Conservation (phyloP, 2,329 filamentous ascomycete genomes). For the Fusarium domesticum region DNA sequence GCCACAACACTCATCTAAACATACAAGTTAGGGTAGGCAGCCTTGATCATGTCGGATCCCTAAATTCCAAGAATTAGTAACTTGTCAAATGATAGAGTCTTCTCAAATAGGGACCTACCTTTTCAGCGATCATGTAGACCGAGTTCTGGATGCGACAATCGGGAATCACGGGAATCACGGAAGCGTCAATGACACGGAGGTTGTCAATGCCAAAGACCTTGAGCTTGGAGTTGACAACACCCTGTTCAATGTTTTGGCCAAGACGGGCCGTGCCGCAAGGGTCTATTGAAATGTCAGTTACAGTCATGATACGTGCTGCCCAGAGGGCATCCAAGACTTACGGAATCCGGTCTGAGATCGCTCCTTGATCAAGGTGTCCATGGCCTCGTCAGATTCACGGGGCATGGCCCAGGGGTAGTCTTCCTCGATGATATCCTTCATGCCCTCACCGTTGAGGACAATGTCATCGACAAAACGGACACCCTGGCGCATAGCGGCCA, state of each 20-base stretch:
- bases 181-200: conserved; percentile 55
- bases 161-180: conserved; percentile 53
- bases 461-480: conserved; percentile 56
- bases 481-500: conserved; percentile 56
- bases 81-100: not conserved
- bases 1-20: too few species aligned
- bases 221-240: conserved; percentile 50
- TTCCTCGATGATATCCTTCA: conserved; percentile 50
- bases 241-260: conserved; percentile 48
- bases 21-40: not conserved
- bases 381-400: conserved; percentile 50
- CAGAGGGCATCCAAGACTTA: conserved; percentile 12
- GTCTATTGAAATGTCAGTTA: conserved; percentile 30
- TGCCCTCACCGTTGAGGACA: conserved; percentile 52
- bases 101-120: conserved; percentile 34
- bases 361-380: conserved; percentile 55
- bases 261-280: conserved; percentile 55
- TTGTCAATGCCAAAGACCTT: conserved; percentile 52
- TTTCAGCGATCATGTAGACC: conserved; percentile 60
- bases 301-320: not conserved
- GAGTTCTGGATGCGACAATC: conserved; percentile 59
- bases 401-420: conserved; percentile 62
- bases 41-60: not conserved
- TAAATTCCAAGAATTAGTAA: not conserved
- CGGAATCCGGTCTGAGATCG: conserved; percentile 56